phyloP scores from a whole-genome alignment of 1,284 basidiomycete species.

The Coriolopsis trogii region DNA sequence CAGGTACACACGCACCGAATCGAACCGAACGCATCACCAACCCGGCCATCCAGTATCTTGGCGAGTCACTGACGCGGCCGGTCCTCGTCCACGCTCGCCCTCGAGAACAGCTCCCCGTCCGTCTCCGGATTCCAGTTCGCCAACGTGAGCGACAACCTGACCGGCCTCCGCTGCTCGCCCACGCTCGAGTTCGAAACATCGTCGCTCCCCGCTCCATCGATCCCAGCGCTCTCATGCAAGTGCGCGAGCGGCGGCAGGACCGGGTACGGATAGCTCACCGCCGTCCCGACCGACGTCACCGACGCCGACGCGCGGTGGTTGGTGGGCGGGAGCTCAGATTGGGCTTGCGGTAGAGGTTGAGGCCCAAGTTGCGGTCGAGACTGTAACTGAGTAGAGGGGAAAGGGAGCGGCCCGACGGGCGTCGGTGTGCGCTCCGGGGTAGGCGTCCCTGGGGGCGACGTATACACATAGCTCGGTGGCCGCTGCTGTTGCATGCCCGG shows the following conservation, averaged over 20 bases:
- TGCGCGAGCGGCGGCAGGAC: conserved; percentile 4
- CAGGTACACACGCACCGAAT: too few relatives aligned
- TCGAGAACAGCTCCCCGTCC: conserved; percentile 25
- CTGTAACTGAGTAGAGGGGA: background rate
- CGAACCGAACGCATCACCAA: too few relatives aligned
- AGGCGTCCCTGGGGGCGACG: background rate
- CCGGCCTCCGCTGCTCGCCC: conserved; percentile 22
- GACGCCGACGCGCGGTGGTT: conserved; percentile 4
- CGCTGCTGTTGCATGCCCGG: background rate
- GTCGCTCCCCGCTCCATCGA: conserved; percentile 12
- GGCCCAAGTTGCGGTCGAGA: conserved; percentile 1
- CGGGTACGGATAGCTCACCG: conserved; percentile 22
- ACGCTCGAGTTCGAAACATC: conserved; percentile 12
- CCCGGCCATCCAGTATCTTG: too few relatives aligned
- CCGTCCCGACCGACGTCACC: conserved; percentile 17
- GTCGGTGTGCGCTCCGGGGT: background rate
- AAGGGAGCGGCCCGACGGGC: background rate
- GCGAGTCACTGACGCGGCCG: too few relatives aligned
- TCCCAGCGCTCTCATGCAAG: conserved; percentile 1
- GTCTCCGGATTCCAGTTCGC: conserved; percentile 33
- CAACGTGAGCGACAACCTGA: conserved; percentile 31
- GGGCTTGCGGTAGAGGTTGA: background rate
- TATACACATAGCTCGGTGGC: too few relatives aligned
- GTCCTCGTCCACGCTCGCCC: conserved; percentile 17
- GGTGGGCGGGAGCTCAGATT: background rate